phyloP scores from a whole-genome alignment of 768 basidiomycete genomes.

The Leucosporidium yakuticum region DNA sequence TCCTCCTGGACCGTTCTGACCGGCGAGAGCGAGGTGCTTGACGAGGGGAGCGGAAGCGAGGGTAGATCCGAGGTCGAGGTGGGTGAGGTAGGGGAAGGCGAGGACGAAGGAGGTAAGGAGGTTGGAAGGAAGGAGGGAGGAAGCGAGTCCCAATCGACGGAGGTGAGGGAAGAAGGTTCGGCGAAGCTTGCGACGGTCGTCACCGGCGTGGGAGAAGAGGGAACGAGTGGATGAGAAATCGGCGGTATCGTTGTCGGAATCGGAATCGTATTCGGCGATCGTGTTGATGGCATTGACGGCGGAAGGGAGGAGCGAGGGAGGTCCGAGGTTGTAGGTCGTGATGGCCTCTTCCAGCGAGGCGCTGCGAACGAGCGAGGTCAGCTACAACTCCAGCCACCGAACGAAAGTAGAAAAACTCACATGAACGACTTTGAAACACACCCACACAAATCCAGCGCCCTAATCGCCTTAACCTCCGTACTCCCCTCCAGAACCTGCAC shows the following conservation, averaged over 20 bases:
- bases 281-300: background rate
- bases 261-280: conserved; percentile 36
- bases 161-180: conserved; percentile 45
- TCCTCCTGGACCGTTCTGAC: conserved; percentile 40
- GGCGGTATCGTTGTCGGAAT: conserved; percentile 49
- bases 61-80: conserved; percentile 88
- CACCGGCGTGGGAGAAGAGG: conserved; percentile 17
- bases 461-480: conserved; percentile 51
- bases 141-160: conserved; percentile 70
- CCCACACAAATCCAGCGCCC: conserved; percentile 88
- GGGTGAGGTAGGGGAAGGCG: conserved; percentile 77
- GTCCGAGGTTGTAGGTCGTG: conserved; percentile 49
- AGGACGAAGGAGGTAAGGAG: conserved; percentile 67
- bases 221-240: background rate
- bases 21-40: conserved; percentile 54
- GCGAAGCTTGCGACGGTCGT: conserved; percentile 21
- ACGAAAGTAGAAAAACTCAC: background rate
- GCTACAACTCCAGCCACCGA: background rate
- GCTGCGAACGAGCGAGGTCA: conserved; percentile 58
- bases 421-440: conserved; percentile 53
- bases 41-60: conserved; percentile 71
- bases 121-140: conserved; percentile 65
- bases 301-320: conserved; percentile 26
- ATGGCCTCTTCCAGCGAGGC: conserved; percentile 80
- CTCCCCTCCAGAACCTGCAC: conserved; percentile 57